phyloP scores from a whole-genome alignment of 2,329 filamentous ascomycete species.

The Drechslerella coelobrocha region DNA sequence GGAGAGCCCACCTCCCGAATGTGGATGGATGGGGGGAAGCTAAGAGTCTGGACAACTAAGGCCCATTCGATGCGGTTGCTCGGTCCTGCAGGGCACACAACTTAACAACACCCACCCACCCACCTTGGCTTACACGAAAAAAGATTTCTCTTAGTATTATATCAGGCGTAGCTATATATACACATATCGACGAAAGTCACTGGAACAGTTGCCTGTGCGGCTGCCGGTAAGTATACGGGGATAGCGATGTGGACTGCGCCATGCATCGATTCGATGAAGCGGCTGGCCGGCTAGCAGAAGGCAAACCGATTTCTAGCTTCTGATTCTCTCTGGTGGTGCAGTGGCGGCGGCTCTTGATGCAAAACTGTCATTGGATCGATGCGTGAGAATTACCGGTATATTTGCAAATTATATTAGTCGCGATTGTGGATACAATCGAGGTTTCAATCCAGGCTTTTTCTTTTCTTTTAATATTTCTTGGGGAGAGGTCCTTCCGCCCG shows the following conservation, averaged over 20 bases:
- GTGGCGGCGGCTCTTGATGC: slow-evolving; percentile 1
- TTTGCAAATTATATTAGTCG: slow-evolving; percentile 5
- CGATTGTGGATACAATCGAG: not conserved
- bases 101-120: slow-evolving; percentile 8
- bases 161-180: not conserved
- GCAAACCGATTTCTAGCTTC: not conserved
- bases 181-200: not conserved
- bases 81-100: slow-evolving; percentile 49
- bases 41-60: not conserved
- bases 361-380: slow-evolving; percentile 3
- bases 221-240: not conserved
- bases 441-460: not conserved
- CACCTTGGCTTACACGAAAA: not conserved
- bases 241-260: not conserved
- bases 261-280: not conserved
- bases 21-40: slow-evolving; percentile 27
- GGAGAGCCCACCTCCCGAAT: slow-evolving; percentile 44
- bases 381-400: not conserved
- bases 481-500: slow-evolving; percentile 25
- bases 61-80: slow-evolving; percentile 21
- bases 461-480: not conserved
- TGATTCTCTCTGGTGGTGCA: too few relatives aligned
- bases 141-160: not conserved
- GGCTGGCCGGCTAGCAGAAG: not conserved
- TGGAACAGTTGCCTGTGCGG: not conserved